phyloP scores from a whole-genome alignment of 2,329 filamentous ascomycete genomes.

The Aspergillus pseudoterreus region DNA sequence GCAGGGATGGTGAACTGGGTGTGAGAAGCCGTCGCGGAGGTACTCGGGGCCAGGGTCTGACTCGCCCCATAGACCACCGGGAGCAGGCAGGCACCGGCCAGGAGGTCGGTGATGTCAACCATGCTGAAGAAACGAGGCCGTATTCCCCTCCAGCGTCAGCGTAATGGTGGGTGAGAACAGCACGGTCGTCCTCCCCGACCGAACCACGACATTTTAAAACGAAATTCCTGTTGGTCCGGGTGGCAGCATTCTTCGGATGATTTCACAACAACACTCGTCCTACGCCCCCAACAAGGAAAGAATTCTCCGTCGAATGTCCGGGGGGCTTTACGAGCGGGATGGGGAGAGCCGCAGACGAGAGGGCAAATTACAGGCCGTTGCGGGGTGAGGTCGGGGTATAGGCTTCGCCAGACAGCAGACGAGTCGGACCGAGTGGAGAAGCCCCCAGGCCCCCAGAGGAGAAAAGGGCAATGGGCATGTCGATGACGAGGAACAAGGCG shows the following conservation, averaged over 20 bases:
- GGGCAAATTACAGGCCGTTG: background rate
- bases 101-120: conserved; percentile 19
- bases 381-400: too few relatives aligned
- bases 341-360: background rate
- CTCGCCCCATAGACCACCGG: conserved; percentile 21
- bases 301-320: conserved; percentile 23
- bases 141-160: conserved; percentile 3
- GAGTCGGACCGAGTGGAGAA: conserved; percentile 3
- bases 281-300: background rate
- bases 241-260: background rate
- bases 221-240: background rate
- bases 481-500: background rate
- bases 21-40: conserved; percentile 17
- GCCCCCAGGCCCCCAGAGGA: background rate
- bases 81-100: conserved; percentile 23
- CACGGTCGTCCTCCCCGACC: background rate
- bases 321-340: background rate
- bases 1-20: conserved; percentile 47
- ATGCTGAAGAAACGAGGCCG: conserved; percentile 15
- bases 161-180: conserved; percentile 2
- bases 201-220: background rate
- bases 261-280: background rate
- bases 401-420: too few relatives aligned
- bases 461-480: background rate
- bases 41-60: conserved; percentile 10